Evolutionary conservation across 139 green algal genomes (phyloP), one percentile per base, ranked within the genome.

Genomic region (Coelastrella sp.): DNA sequence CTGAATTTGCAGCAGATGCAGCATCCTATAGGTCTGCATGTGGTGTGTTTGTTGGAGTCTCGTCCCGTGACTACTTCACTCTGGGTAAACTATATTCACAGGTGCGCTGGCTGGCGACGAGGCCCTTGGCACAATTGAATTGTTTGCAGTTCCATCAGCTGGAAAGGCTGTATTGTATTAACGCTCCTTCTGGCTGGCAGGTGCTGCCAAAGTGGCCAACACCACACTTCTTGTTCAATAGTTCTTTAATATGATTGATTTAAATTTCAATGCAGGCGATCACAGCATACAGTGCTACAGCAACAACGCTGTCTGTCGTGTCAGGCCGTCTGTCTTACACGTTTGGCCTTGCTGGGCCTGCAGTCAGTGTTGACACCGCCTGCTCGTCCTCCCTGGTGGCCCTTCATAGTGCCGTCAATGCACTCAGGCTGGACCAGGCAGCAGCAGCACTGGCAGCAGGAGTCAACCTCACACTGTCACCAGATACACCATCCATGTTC

Each of bases 351-450:
- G 87, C 84, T 12, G 97, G 97, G 1, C 95, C 97, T 74, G 93
- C 94, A 74, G 74, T 98, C 56, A 95, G 93, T 56, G 87, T 98
- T 10, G 97, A 99, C 92, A 98, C 96, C 9, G 96, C 96, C 25
- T 98, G 97, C 93, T 97, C 94, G 6, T 97, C 95, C 0, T 95
- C 94, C 6, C 91, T 98, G 35, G 95, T 98, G 63, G 95, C 96
- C 7, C 12, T 84, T 20, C 93, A 96, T 75, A 35, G 85, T 9
- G 93, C 92, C 0, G 74, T 92, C 20, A 35, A 85, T 7, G 89
- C 75, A 7, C 59, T 96, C 88, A 58, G 49, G 4, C 49, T 90
- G 73, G 82, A 85, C 0, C 73, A 93, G 78, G 93, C 87, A 56
- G 58, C 12, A 6, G 87, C 63, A 60, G 92, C 94, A 6, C 12